Base-by-base conservation (phyloP, 306 rosid genomes). In the Ormosia semicastrata region DNA sequence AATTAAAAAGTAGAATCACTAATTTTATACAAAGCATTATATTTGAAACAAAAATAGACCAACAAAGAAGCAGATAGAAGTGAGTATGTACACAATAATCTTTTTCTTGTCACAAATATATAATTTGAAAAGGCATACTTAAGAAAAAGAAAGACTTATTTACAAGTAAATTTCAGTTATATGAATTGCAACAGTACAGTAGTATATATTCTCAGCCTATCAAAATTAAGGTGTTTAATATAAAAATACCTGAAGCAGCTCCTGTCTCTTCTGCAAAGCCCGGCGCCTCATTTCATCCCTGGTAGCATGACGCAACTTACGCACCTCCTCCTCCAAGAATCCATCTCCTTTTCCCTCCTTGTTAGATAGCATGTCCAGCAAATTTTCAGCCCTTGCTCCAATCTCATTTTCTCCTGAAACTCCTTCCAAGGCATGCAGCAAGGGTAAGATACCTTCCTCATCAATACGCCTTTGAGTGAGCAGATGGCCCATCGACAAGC, bases 261-360 rank as follows among this genome's bases (percentile, higher is more conserved):
- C 78, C 90, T 89, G 93, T 83, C 99, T 92, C 78, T n/a, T 95
- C 79, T 54, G 91, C 73, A 95, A 82, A 71, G 99, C 99, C 43
- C 67, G 88, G 66, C 99, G 99, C 87, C 98, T 93, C 99, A 88
- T 95, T 85, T 95, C 97, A 87, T 95, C 97, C 88, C 66, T 92
- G 2, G 97, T 95, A 72, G 98, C 97, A 83, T 90, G 92, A 18
- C 99, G 89, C 89, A 95, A 88, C 86, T 82, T 83, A 70, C 76
- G 68, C 81, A 95, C 97, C 82, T 92, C 89, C 83, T 95, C 99
- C 91, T 89, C 95, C 88, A 95, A 80, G 80, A 91, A 95, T 37
- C 99, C 97, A 88, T 93, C 97, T 80, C 99, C 99, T 79, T 93
- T 93, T 52, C 94, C 98, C 80, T 95, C 99, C 90, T 91, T 95